Evolutionary conservation across 768 basidiomycete species (phyloP).

Genomic region (Kwoniella sp.): DNA sequence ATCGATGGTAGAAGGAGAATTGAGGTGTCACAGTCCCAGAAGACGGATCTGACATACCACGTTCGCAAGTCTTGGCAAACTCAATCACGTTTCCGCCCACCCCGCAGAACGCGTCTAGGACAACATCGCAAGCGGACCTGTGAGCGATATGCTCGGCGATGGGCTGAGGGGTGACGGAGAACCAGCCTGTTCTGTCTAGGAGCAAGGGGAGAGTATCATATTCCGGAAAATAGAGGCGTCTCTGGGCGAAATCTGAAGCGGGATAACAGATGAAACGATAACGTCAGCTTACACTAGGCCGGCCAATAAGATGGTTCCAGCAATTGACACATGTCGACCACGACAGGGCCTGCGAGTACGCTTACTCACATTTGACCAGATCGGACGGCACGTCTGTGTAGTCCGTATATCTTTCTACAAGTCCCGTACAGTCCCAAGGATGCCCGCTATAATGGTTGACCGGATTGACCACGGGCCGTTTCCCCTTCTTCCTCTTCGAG

Average conservation of each 20-base stretch:
- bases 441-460: slow-evolving; percentile 31
- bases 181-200: slow-evolving; percentile 96
- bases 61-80: slow-evolving; percentile 92
- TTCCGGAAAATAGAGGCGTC: slow-evolving; percentile 76
- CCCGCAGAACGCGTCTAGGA: slow-evolving; percentile 86
- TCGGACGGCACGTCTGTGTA: slow-evolving; percentile 72
- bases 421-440: slow-evolving; percentile 67
- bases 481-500: slow-evolving; percentile 19
- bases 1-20: no score
- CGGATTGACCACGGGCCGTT: slow-evolving; percentile 4
- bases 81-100: slow-evolving; percentile 98
- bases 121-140: slow-evolving; percentile 63
- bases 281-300: no score
- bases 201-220: slow-evolving; percentile 77
- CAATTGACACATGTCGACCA: background rate
- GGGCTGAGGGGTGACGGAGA: slow-evolving; percentile 88
- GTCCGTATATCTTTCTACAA: slow-evolving; percentile 72
- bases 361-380: slow-evolving; percentile 83
- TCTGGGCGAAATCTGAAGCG: slow-evolving; percentile 76
- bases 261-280: background rate
- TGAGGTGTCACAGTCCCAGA: background rate
- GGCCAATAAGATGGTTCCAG: no score
- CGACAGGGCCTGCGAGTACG: background rate
- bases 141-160: slow-evolving; percentile 94
- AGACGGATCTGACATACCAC: no score